These are phyloP conservation scores for Cladosporium austrohemisphaericum DNA, from an alignment of 2,329 filamentous ascomycete species.

Conservation along the genomic window DNA sequence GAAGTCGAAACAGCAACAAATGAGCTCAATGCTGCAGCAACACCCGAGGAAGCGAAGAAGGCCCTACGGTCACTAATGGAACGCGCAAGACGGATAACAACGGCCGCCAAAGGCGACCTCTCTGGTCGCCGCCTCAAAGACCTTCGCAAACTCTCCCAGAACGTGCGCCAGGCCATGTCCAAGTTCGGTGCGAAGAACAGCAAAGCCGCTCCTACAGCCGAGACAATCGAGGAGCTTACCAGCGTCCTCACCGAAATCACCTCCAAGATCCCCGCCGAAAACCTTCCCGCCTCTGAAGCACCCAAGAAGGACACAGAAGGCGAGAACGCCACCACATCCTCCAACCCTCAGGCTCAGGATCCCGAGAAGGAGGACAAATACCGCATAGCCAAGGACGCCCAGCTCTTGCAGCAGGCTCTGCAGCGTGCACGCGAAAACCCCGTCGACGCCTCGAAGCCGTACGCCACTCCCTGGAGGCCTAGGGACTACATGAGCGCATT, in stretches of 20 bases:
- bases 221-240: slow-evolving; percentile 34
- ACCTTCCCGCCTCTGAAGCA: slow-evolving; percentile 17
- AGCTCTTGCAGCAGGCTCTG: slow-evolving; percentile 55
- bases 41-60: slow-evolving; percentile 32
- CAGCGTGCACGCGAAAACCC: slow-evolving; percentile 69
- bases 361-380: slow-evolving; percentile 44
- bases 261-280: slow-evolving; percentile 44
- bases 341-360: slow-evolving; percentile 25
- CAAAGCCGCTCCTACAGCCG: slow-evolving; percentile 7
- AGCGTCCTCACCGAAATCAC: slow-evolving; percentile 34
- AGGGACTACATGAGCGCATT: slow-evolving; percentile 85
- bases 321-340: slow-evolving; percentile 17
- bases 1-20: slow-evolving; percentile 14
- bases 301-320: slow-evolving; percentile 23
- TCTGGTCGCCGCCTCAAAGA: slow-evolving; percentile 71
- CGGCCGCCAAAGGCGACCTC: slow-evolving; percentile 47
- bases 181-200: slow-evolving; percentile 39
- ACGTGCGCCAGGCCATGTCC: slow-evolving; percentile 61
- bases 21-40: slow-evolving; percentile 15
- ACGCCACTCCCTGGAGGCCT: slow-evolving; percentile 85
- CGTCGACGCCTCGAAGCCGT: slow-evolving; percentile 72
- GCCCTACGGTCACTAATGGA: slow-evolving; percentile 53
- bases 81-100: slow-evolving; percentile 59
- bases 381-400: slow-evolving; percentile 54
- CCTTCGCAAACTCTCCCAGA: slow-evolving; percentile 67